Evolutionary conservation across 1,284 basidiomycete species (phyloP), one percentile per base, ranked within the genome.

Genomic region (Ceratobasidium sp.): DNA sequence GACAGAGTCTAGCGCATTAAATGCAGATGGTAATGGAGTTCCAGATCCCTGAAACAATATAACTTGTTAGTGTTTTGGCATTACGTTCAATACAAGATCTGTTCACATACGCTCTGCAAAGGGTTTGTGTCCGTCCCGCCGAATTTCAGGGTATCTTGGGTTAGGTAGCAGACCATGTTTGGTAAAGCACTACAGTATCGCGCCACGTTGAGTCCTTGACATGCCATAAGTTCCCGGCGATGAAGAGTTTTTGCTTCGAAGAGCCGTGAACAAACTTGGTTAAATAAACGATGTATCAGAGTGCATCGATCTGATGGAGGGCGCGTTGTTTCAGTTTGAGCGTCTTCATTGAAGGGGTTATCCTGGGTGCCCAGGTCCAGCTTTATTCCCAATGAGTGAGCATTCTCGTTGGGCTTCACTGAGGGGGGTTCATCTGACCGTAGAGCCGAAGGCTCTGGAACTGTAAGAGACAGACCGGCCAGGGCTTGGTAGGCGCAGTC

Each of bases 401-500:
- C 17, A 32, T 37, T 34, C 37, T 37, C 37, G 8, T 37, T 37
- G 37, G 37, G 37, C 37, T 37, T 37, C 8, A 8, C 37, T 37
- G 37, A 2, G 37, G 4, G 37, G 37, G 37, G 2, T 37, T 37
- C 37, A 37, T 8, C 37, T 37, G 37, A 8, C 37, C 37, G 37
- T 37, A 37, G 37, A 8, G 37, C 37, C 37, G 37, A 8, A 37
- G 37, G 37, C 37, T 37, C 37, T 8, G 37, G 37, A 37, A 37
- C 37, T 61, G n/a, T 4, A 8, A n/a, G 65, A 52, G 40, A 40
- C 46, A 67, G 22, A 6, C 64, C 64, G 32, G 64, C 64, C 6
- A 66, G 32, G 9, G 64, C 64, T 29, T 66, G 64, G 29, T 43
- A 66, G 19, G 64, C 43, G 34, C 64, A 66, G 17, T 66, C 64